Base-by-base conservation (phyloP, 768 basidiomycete species). In the Kwoniella pini region DNA sequence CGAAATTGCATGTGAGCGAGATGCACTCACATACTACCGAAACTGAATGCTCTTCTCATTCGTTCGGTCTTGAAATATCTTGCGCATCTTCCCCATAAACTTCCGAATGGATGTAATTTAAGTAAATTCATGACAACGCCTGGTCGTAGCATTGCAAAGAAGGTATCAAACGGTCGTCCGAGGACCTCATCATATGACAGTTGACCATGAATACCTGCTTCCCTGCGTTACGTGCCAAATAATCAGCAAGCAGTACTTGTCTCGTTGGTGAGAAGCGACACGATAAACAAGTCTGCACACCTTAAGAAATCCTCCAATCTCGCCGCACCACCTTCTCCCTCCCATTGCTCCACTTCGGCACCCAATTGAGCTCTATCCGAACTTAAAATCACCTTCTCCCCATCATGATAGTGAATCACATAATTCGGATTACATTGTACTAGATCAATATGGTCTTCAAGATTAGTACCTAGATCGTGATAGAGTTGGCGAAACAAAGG, bases 361-460 rank as follows among this genome's bases (percentile, higher is more conserved):
- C 76, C 77, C 67, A 81, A 66, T 56, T 64, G 43, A 1, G 75
- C 75, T 53, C 80, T 57, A 68, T 81, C 79, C 4, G 77, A 77
- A 42, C 62, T 66, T 28, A 81, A 65, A n/a, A 62, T 64, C 33
- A 81, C 71, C n/a, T 62, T 70, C 60, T 80, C 77, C 12, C 80
- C 79, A 69, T 81, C 80, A 39, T 79, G 78, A 60, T 79, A 81
- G 49, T 81, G 80, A 39, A 81, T 69, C 17, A 77, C 65, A 63
- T 81, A 81, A 63, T 81, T 81, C 9, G 80, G 80, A 28, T 80
- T 70, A 63, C 81, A 81, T 55, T 81, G 80, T 27, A 79, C 69
- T 43, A 81, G 70, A 38, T 80, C 70, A 51, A 81, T 67, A 31
- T 79, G 76, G 28, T 79, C 76, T 13, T 70, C 66, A 19, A 81